Percentiles rank a stretch among this genome's conserved stretches.
phyloP scores from a whole-genome alignment of 2,329 filamentous ascomycete genomes.

The Orbilia blumenaviensis region DNA sequence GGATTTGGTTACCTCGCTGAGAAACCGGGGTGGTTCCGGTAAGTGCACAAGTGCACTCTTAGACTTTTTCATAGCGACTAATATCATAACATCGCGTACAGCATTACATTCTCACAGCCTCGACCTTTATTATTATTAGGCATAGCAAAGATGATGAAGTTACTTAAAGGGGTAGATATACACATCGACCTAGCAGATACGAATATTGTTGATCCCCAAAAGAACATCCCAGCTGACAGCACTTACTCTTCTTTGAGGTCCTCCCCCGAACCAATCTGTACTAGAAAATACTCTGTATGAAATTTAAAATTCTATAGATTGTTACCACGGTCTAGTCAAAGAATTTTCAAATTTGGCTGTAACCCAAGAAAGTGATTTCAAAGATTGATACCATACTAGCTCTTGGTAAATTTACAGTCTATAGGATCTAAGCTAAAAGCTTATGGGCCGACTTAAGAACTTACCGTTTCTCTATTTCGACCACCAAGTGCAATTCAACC shows the following conservation, averaged over 20 bases:
- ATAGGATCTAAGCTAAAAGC: too few species aligned
- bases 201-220: too few species aligned
- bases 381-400: too few species aligned
- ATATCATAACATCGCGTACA: neutral
- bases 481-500: too few species aligned
- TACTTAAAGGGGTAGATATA: constrained; percentile 1
- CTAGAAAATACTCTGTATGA: neutral
- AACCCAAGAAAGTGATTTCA: too few species aligned
- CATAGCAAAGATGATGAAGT: constrained; percentile 14
- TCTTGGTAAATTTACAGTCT: too few species aligned
- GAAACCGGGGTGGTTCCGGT: constrained; percentile 62
- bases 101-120: constrained; percentile 29
- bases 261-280: neutral
- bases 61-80: neutral
- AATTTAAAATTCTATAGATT: neutral
- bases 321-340: too few species aligned
- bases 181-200: too few species aligned
- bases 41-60: neutral
- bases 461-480: too few species aligned
- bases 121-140: neutral
- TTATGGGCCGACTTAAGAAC: too few species aligned
- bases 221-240: neutral
- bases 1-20: constrained; percentile 61
- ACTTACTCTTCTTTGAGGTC: neutral
- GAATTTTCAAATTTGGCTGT: too few species aligned